These are phyloP conservation scores for Pelargonium citronellum DNA, from an alignment of 441 rosid species.

Conservation along the genomic window DNA sequence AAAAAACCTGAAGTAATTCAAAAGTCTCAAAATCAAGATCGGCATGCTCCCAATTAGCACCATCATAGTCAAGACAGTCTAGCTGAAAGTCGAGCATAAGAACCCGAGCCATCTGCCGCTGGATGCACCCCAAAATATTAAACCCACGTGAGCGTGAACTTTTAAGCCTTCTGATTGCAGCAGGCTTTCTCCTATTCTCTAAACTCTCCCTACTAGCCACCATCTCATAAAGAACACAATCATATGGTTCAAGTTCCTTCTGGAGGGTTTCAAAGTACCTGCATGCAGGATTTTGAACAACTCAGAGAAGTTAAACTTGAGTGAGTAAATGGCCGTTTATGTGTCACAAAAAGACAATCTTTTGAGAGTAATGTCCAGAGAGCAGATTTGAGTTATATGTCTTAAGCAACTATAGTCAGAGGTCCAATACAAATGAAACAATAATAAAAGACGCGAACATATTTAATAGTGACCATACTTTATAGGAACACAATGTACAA, in stretches of 20 bases:
- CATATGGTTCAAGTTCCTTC: conserved; percentile 72
- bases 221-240: conserved; percentile 88
- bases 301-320: conserved; percentile 5
- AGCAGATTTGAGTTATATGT: background rate
- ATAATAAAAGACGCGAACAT: too few relatives aligned
- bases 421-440: too few relatives aligned
- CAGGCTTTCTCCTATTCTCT: conserved; percentile 48
- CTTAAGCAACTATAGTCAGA: too few relatives aligned
- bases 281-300: conserved; percentile 9
- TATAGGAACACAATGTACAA: too few relatives aligned
- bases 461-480: too few relatives aligned
- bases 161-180: conserved; percentile 44
- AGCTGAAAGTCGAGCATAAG: conserved; percentile 78
- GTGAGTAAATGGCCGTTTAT: background rate
- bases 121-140: conserved; percentile 71
- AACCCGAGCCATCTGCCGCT: conserved; percentile 73
- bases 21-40: conserved; percentile 93
- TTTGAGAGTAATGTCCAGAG: background rate
- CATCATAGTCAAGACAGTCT: conserved; percentile 74
- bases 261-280: conserved; percentile 79
- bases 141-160: conserved; percentile 58
- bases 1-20: conserved; percentile 72
- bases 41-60: conserved; percentile 87
- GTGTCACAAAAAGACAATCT: background rate
- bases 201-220: conserved; percentile 78